Percentiles rank a stretch among this genome's conserved stretches.
phyloP scores from a whole-genome alignment of 2,329 filamentous ascomycete genomes.

The Plenodomus tracheiphilus region DNA sequence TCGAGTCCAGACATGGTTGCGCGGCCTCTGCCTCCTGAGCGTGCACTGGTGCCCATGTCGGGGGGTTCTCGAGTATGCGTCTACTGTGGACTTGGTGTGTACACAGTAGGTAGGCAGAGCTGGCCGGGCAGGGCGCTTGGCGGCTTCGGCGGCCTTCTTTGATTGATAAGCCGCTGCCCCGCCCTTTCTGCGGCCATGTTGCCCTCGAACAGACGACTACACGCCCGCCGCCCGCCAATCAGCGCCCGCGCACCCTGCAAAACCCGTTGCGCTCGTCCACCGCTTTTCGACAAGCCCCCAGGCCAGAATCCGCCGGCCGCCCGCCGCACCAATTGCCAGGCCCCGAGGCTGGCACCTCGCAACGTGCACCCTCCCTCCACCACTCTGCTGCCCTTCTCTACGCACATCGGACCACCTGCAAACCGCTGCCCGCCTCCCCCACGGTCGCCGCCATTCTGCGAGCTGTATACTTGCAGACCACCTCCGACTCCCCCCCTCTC shows the following conservation, averaged over 20 bases:
- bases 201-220: neutral
- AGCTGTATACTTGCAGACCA: neutral
- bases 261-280: conserved; percentile 10
- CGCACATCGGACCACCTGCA: neutral
- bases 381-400: neutral
- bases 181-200: conserved; percentile 7
- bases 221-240: conserved; percentile 14
- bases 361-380: neutral
- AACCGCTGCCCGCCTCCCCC: neutral
- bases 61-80: too few relatives aligned
- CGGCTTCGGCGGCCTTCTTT: conserved; percentile 26
- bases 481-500: neutral
- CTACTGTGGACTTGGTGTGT: too few relatives aligned
- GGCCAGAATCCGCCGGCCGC: conserved; percentile 16
- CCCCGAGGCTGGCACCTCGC: conserved; percentile 9
- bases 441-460: neutral
- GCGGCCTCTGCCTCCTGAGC: too few relatives aligned
- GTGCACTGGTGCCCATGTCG: too few relatives aligned
- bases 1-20: too few relatives aligned
- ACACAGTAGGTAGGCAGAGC: too few relatives aligned
- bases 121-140: conserved; percentile 1
- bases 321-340: conserved; percentile 20
- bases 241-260: conserved; percentile 7
- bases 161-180: conserved; percentile 31
- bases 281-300: conserved; percentile 17